phyloP scores from a whole-genome alignment of 257 asterid species.

The Nicotiana tabacum region DNA sequence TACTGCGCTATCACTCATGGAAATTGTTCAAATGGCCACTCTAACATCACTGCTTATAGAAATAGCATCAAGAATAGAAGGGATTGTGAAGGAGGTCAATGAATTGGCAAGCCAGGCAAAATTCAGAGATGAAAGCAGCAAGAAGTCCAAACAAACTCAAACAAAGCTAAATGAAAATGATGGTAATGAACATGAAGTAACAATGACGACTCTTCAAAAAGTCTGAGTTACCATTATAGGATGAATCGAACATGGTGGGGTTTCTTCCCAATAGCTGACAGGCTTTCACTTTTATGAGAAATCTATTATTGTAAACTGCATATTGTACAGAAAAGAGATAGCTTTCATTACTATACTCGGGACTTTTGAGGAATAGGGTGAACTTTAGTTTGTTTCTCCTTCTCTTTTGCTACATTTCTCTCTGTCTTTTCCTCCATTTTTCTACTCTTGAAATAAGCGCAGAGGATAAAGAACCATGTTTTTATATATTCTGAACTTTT shows the following conservation, averaged over 20 bases:
- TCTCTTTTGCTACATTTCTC: neutral
- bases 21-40: slow-evolving; percentile 53
- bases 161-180: slow-evolving; percentile 10
- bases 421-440: neutral
- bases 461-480: slow-evolving; percentile 2
- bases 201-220: slow-evolving; percentile 32
- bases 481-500: neutral
- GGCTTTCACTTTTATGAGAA: neutral
- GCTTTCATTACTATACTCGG: neutral
- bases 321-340: slow-evolving; percentile 3
- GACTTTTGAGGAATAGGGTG: neutral
- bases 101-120: slow-evolving; percentile 53
- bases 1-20: slow-evolving; percentile 27
- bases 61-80: slow-evolving; percentile 56
- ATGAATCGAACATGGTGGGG: neutral
- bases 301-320: slow-evolving; percentile 18
- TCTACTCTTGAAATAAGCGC: neutral
- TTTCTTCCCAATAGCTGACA: neutral
- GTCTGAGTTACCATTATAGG: slow-evolving; percentile 30
- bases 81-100: slow-evolving; percentile 36
- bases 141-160: slow-evolving; percentile 25
- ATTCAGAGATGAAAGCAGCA: slow-evolving; percentile 34
- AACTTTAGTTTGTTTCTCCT: neutral
- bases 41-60: slow-evolving; percentile 55
- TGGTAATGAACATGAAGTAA: slow-evolving; percentile 26